Conservation (phyloP, 805 yeast species). For the Priceomyces haplophilus region DNA sequence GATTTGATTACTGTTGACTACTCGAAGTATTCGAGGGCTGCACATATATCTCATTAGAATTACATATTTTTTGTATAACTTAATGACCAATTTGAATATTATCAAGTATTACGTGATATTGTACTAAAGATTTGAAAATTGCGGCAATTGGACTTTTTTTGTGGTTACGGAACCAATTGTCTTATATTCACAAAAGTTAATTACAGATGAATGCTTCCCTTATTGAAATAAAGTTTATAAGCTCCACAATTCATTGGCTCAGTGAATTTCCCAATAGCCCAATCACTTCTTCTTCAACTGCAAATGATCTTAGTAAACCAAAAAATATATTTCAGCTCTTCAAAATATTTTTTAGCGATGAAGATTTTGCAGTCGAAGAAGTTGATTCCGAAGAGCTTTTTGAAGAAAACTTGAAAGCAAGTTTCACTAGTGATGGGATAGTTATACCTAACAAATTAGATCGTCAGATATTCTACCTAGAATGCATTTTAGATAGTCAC, state of each 20-base stretch:
- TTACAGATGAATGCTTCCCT: slow-evolving; percentile 5
- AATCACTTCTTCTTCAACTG: slow-evolving; percentile 5
- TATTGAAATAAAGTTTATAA: slow-evolving; percentile 11
- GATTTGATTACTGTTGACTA: slow-evolving; percentile 44
- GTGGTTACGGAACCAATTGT: not conserved
- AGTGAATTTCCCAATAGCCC: slow-evolving; percentile 20
- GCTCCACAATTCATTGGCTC: slow-evolving; percentile 22
- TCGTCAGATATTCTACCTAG: slow-evolving; percentile 1
- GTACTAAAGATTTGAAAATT: not conserved
- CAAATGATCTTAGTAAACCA: slow-evolving; percentile 15
- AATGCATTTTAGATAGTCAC: slow-evolving; percentile 6
- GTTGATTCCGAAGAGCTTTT: slow-evolving; percentile 1
- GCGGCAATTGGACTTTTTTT: not conserved
- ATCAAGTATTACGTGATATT: slow-evolving; percentile 1
- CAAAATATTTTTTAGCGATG: slow-evolving; percentile 13
- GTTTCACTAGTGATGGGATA: not conserved
- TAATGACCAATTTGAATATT: not conserved
- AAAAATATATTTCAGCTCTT: slow-evolving; percentile 12
- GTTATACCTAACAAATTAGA: slow-evolving; percentile 4
- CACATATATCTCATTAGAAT: slow-evolving; percentile 26
- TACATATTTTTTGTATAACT: slow-evolving; percentile 1
- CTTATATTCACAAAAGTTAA: not conserved
- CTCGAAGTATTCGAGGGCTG: slow-evolving; percentile 39
- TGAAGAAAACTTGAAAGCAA: not conserved
- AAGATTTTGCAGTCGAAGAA: slow-evolving; percentile 11